Evolutionary conservation across 352 stramenopile genomes (phyloP).

Genomic region (Phytopythium boreale): DNA sequence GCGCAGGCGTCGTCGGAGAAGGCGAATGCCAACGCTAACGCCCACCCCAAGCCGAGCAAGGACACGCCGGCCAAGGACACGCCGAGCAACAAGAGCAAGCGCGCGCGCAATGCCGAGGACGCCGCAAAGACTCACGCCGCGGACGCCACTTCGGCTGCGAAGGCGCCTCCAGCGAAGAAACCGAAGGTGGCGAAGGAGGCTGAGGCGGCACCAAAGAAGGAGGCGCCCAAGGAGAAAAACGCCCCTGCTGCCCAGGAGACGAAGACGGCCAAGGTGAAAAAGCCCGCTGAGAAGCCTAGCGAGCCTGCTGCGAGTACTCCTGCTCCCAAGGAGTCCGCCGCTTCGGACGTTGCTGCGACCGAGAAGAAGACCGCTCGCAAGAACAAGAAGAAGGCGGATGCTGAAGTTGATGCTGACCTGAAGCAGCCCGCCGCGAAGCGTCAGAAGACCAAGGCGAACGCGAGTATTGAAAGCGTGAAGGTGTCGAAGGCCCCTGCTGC

Average conservation of each 20-base stretch:
- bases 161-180: conserved; percentile 28
- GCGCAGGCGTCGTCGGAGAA: background rate
- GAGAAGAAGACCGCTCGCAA: conserved; percentile 16
- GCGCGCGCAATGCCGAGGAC: conserved; percentile 13
- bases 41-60: conserved; percentile 13
- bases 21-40: background rate
- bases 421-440: conserved; percentile 34
- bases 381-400: conserved; percentile 37
- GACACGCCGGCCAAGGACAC: conserved; percentile 7
- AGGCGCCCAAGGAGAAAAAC: background rate
- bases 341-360: conserved; percentile 1
- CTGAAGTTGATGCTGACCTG: conserved; percentile 13
- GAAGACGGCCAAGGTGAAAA: conserved; percentile 9
- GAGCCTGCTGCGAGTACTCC: conserved; percentile 7
- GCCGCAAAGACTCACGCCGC: conserved; percentile 12
- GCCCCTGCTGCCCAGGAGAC: background rate
- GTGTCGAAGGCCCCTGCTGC: background rate
- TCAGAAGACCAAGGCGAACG: conserved; percentile 24
- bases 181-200: conserved; percentile 8
- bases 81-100: conserved; percentile 15
- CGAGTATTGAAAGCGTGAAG: background rate
- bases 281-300: conserved; percentile 5
- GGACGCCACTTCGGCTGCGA: conserved; percentile 11
- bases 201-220: conserved; percentile 16
- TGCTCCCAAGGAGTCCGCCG: background rate